Evolutionary conservation across 1,139 yeast genomes (phyloP).

Genomic region (Candida tropicalis): DNA sequence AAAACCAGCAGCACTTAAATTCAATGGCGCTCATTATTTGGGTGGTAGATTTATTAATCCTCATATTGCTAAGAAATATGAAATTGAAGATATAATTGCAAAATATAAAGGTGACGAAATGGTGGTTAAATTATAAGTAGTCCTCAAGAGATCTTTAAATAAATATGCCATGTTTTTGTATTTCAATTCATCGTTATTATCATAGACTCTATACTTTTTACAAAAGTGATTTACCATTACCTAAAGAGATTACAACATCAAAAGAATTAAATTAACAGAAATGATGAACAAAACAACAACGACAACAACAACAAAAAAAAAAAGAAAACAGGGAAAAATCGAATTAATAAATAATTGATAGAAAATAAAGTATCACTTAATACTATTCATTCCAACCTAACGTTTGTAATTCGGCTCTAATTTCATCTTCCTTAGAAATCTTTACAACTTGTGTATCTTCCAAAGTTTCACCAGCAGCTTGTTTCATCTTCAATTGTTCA

Average conservation of each 20-base stretch:
- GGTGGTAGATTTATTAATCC: conserved; percentile 86
- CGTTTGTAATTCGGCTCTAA: conserved; percentile 67
- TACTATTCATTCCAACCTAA: conserved; percentile 67
- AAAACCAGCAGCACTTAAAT: conserved; percentile 72
- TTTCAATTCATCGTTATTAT: neutral
- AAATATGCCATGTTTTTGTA: no score
- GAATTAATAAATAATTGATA: neutral
- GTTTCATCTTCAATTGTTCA: conserved; percentile 83
- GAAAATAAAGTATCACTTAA: neutral
- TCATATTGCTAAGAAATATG: conserved; percentile 71
- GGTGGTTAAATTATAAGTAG: conserved; percentile 33
- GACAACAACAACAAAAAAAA: neutral
- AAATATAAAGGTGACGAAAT: conserved; percentile 40
- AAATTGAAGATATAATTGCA: conserved; percentile 49
- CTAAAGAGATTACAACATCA: no score
- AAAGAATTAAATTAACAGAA: no score
- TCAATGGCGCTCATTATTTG: conserved; percentile 61
- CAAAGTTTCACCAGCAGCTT: conserved; percentile 78
- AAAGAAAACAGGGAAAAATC: neutral
- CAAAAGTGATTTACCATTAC: no score
- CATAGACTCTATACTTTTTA: no score
- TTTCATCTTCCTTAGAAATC: conserved; percentile 81
- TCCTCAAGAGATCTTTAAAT: neutral
- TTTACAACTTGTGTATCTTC: conserved; percentile 94
- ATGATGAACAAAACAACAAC: neutral